Evolutionary conservation across 352 stramenopile genomes (phyloP).

Genomic region (Globisporangium cederbergense): DNA sequence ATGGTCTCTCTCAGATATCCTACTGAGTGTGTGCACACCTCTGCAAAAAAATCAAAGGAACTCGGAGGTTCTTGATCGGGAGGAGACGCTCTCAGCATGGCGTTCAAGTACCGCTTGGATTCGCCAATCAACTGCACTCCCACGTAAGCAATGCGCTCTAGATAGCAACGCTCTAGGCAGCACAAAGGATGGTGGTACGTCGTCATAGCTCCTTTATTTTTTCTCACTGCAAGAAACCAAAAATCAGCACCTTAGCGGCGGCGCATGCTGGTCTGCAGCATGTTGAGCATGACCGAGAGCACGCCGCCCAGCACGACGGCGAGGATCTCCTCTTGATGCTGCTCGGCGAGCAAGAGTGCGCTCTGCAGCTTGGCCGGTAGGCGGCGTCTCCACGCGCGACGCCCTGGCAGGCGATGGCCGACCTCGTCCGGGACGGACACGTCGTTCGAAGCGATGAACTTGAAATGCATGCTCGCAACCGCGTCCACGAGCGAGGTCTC

Average conservation of each 20-base stretch:
- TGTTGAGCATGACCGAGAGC: conserved; percentile 71
- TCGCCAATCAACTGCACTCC: too few relatives aligned
- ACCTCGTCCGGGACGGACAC: conserved; percentile 58
- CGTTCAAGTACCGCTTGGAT: too few relatives aligned
- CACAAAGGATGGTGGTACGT: too few relatives aligned
- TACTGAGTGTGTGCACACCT: too few relatives aligned
- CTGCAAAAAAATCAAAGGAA: too few relatives aligned
- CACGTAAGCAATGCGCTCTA: too few relatives aligned
- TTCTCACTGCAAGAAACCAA: too few relatives aligned
- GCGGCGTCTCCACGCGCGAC: conserved; percentile 39
- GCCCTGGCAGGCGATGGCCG: conserved; percentile 28
- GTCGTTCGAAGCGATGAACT: conserved; percentile 62
- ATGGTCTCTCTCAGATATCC: too few relatives aligned
- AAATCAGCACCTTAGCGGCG: conserved; percentile 21
- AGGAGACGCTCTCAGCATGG: too few relatives aligned
- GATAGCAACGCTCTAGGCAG: too few relatives aligned
- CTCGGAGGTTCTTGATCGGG: too few relatives aligned
- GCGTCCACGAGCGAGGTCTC: conserved; percentile 59
- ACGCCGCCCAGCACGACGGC: conserved; percentile 64
- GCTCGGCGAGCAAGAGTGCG: conserved; percentile 36
- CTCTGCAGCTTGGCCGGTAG: conserved; percentile 38
- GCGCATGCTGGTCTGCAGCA: conserved; percentile 59
- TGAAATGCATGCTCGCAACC: conserved; percentile 63
- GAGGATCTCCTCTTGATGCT: conserved; percentile 75
- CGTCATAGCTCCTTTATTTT: too few relatives aligned